Evolutionary conservation across 2,329 filamentous ascomycete species (phyloP).

Genomic region (Fusarium albosuccineum): DNA sequence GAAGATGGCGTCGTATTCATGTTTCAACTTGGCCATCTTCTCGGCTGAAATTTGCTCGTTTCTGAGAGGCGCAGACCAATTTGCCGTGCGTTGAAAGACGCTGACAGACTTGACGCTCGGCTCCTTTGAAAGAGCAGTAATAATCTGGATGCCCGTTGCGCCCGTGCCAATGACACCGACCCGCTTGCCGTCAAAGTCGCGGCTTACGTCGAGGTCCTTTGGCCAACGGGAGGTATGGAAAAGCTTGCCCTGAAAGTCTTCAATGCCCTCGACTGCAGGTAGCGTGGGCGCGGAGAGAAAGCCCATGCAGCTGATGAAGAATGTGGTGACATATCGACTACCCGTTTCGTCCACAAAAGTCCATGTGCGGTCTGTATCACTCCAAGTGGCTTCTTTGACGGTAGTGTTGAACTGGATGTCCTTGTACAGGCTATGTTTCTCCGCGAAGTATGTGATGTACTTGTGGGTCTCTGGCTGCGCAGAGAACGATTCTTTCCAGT

Average conservation of each 20-base stretch:
- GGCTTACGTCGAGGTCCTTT: slow-evolving; percentile 6
- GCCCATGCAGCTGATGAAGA: slow-evolving; percentile 33
- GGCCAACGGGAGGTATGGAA: slow-evolving; percentile 39
- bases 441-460: slow-evolving; percentile 59
- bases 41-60: slow-evolving; percentile 30
- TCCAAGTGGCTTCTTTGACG: slow-evolving; percentile 18
- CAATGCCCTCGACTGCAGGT: slow-evolving; percentile 23
- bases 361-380: slow-evolving; percentile 5
- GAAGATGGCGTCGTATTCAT: slow-evolving; percentile 31
- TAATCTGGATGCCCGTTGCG: slow-evolving; percentile 37
- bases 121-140: slow-evolving; percentile 31
- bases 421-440: slow-evolving; percentile 55
- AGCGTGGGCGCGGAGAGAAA: slow-evolving; percentile 31
- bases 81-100: slow-evolving; percentile 48
- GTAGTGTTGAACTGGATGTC: slow-evolving; percentile 45
- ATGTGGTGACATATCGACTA: slow-evolving; percentile 3
- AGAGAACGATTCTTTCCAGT: slow-evolving; percentile 55
- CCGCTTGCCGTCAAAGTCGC: slow-evolving; percentile 23
- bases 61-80: slow-evolving; percentile 42
- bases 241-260: slow-evolving; percentile 19
- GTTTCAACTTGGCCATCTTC: slow-evolving; percentile 24
- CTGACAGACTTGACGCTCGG: slow-evolving; percentile 51
- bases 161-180: slow-evolving; percentile 35
- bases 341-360: slow-evolving; percentile 18
- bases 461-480: slow-evolving; percentile 53